phyloP scores from a whole-genome alignment of 2,329 filamentous ascomycete species.

The Pleurostoma richardsiae region DNA sequence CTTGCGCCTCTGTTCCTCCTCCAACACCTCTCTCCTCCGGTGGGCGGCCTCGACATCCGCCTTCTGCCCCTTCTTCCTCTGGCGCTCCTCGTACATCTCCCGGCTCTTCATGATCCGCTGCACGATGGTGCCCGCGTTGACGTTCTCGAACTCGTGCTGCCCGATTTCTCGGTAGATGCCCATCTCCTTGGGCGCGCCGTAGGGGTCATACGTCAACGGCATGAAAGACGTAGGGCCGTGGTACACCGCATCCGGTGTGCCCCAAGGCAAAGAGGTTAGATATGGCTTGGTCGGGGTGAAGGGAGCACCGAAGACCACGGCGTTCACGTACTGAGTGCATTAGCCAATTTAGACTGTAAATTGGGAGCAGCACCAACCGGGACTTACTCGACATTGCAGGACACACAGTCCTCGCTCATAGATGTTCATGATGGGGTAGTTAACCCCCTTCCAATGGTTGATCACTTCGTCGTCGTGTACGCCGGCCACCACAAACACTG shows the following conservation, averaged over 20 bases:
- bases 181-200: conserved; percentile 73
- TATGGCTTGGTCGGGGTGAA: conserved; percentile 80
- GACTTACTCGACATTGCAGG: conserved; percentile 78
- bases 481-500: conserved; percentile 84
- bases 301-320: conserved; percentile 84
- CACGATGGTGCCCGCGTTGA: conserved; percentile 69
- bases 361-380: neutral
- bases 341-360: neutral
- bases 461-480: conserved; percentile 94
- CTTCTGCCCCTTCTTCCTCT: conserved; percentile 87
- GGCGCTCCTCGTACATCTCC: conserved; percentile 84
- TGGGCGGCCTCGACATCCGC: conserved; percentile 67
- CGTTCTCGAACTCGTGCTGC: conserved; percentile 73
- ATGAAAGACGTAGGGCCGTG: conserved; percentile 96
- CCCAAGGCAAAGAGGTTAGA: conserved; percentile 68
- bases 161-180: conserved; percentile 79
- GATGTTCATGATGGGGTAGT: conserved; percentile 99
- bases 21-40: conserved; percentile 55
- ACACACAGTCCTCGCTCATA: conserved; percentile 95
- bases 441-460: conserved; percentile 93
- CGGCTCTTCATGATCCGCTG: conserved; percentile 82
- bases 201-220: conserved; percentile 73
- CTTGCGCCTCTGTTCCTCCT: conserved; percentile 49
- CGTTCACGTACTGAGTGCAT: conserved; percentile 69
- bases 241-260: conserved; percentile 76